Evolutionary conservation across 139 green algal genomes (phyloP).

Genomic region (Mesostigma viride): DNA sequence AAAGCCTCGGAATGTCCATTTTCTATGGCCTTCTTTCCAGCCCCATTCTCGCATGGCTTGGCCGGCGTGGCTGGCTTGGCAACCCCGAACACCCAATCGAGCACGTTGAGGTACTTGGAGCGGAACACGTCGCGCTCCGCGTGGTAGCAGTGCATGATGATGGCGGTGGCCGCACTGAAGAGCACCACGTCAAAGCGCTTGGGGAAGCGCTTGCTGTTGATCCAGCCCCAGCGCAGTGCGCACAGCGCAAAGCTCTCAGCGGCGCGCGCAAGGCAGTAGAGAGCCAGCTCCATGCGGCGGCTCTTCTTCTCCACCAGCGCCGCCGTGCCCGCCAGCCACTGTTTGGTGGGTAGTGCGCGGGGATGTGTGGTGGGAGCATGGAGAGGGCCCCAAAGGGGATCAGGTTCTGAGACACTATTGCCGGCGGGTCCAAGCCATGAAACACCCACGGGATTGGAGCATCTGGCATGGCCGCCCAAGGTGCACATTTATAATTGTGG

Average conservation of each 20-base stretch:
- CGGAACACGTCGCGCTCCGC: slow-evolving; percentile 72
- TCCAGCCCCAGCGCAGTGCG: slow-evolving; percentile 33
- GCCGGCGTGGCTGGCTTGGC: too few relatives aligned
- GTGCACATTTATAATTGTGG: too few relatives aligned
- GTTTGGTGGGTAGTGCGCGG: slow-evolving; percentile 9
- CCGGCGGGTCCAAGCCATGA: background rate
- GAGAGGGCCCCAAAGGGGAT: background rate
- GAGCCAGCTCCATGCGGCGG: slow-evolving; percentile 84
- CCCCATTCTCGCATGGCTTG: too few relatives aligned
- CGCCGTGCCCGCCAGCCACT: slow-evolving; percentile 44
- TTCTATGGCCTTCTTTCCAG: too few relatives aligned
- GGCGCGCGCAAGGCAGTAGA: slow-evolving; percentile 64
- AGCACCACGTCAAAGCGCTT: slow-evolving; percentile 64
- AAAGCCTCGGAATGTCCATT: too few relatives aligned
- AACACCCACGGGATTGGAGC: slow-evolving; percentile 10
- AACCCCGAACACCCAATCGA: slow-evolving; percentile 83
- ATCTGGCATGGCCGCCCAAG: too few relatives aligned
- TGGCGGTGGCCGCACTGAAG: slow-evolving; percentile 54
- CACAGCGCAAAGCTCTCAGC: slow-evolving; percentile 61
- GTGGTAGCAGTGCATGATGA: slow-evolving; percentile 83
- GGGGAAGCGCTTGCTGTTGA: slow-evolving; percentile 13
- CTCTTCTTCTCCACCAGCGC: slow-evolving; percentile 82
- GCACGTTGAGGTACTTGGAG: slow-evolving; percentile 79
- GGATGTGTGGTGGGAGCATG: background rate
- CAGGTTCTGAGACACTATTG: background rate